Evolutionary conservation across 768 basidiomycete genomes (phyloP).

Genomic region (Podaxis sp.): DNA sequence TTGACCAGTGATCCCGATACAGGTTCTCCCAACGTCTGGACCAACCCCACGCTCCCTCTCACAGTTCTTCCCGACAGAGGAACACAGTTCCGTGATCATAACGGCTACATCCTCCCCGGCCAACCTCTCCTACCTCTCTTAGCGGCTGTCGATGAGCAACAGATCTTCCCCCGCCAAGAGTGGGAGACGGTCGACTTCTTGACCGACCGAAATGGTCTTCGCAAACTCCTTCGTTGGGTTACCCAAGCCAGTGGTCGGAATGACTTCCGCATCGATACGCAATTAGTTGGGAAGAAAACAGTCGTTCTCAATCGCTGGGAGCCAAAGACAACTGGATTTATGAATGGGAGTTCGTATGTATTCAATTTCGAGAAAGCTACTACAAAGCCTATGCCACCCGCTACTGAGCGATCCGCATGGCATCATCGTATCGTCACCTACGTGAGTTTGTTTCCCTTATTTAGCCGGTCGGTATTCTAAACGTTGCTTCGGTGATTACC

Average conservation of each 20-base stretch:
- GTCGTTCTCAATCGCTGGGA: conserved; percentile 62
- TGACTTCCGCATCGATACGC: conserved; percentile 67
- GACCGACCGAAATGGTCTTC: conserved; percentile 61
- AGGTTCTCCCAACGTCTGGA: conserved; percentile 64
- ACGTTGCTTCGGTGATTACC: neutral
- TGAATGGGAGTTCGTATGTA: conserved; percentile 43
- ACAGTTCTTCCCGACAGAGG: conserved; percentile 51
- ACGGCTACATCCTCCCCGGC: conserved; percentile 38
- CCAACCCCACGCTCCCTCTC: conserved; percentile 40
- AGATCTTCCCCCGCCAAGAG: conserved; percentile 27
- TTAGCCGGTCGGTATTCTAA: neutral
- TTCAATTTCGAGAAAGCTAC: conserved; percentile 57
- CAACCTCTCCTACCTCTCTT: conserved; percentile 49
- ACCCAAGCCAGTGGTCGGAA: conserved; percentile 25
- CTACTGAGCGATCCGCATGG: conserved; percentile 41
- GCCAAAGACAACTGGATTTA: conserved; percentile 25
- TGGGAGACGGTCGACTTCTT: conserved; percentile 43
- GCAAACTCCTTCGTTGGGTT: conserved; percentile 57
- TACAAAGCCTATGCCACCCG: conserved; percentile 42
- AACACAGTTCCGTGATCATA: conserved; percentile 48
- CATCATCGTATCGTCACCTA: conserved; percentile 64
- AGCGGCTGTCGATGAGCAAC: conserved; percentile 45
- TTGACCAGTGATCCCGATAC: neutral
- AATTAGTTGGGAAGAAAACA: conserved; percentile 54
- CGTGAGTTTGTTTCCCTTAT: conserved; percentile 31